These are phyloP conservation scores for Heliamphora exappendiculata DNA, from an alignment of 148 eudicot genomes.

Conservation along the genomic window DNA sequence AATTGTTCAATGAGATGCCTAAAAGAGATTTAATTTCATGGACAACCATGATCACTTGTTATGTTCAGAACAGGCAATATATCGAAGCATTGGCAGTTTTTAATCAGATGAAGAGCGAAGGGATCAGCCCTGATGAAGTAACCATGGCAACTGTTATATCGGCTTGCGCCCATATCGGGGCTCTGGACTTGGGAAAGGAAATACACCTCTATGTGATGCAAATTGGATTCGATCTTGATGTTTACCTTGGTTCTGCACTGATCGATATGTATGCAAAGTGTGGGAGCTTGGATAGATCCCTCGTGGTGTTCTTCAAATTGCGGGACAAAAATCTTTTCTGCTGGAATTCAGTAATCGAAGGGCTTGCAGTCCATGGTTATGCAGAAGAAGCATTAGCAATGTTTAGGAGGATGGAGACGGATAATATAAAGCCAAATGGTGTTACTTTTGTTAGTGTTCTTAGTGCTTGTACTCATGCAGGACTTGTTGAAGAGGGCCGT, in stretches of 20 bases:
- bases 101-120: slow-evolving; percentile 47
- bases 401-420: slow-evolving; percentile 20
- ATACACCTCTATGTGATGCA: slow-evolving; percentile 17
- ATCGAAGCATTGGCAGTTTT: slow-evolving; percentile 47
- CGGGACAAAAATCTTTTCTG: slow-evolving; percentile 20
- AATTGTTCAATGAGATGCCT: slow-evolving; percentile 44
- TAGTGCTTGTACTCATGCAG: slow-evolving; percentile 21
- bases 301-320: slow-evolving; percentile 18
- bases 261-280: slow-evolving; percentile 29
- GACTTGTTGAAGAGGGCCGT: slow-evolving; percentile 20
- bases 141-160: slow-evolving; percentile 48
- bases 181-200: slow-evolving; percentile 21
- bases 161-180: slow-evolving; percentile 25
- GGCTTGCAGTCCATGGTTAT: slow-evolving; percentile 19
- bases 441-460: slow-evolving; percentile 21
- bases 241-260: slow-evolving; percentile 23
- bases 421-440: slow-evolving; percentile 17
- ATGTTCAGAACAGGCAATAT: slow-evolving; percentile 47
- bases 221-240: slow-evolving; percentile 19
- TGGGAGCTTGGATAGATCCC: slow-evolving; percentile 22
- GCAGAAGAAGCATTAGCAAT: slow-evolving; percentile 19
- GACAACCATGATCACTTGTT: slow-evolving; percentile 75
- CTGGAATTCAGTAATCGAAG: slow-evolving; percentile 20
- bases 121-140: slow-evolving; percentile 53
- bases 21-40: slow-evolving; percentile 60